These are phyloP conservation scores for Leishmania lainsoni DNA, from an alignment of 208 protist genomes.

Conservation along the genomic window DNA sequence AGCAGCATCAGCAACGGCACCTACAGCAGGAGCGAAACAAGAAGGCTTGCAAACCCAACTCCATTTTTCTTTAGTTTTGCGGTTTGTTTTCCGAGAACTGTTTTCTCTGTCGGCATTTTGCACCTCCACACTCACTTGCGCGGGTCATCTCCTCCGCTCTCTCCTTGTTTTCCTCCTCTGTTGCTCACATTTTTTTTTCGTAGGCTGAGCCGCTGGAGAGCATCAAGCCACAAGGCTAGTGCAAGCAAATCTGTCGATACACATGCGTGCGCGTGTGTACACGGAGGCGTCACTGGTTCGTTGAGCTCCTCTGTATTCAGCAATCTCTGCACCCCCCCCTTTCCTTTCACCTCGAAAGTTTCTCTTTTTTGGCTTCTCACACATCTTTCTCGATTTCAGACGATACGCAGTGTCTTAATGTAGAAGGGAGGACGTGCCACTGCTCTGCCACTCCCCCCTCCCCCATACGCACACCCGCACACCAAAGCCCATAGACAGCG, in stretches of 20 bases:
- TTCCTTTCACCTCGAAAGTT: neutral
- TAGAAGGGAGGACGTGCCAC: neutral
- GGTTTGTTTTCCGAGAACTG: neutral
- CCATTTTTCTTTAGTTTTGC: neutral
- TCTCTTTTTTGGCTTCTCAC: neutral
- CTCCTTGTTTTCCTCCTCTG: too few species aligned
- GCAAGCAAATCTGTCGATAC: neutral
- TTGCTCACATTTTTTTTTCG: neutral
- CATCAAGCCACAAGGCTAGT: neutral
- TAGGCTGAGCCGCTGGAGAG: neutral
- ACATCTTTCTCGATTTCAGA: neutral
- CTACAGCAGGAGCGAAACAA: neutral
- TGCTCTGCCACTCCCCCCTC: neutral
- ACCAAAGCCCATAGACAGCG: slow-evolving; percentile 2
- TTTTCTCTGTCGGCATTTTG: slow-evolving; percentile 1
- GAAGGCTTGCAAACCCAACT: neutral
- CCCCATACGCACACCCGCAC: slow-evolving; percentile 11
- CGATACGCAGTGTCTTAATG: too few species aligned
- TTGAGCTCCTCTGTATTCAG: neutral
- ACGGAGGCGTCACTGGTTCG: neutral
- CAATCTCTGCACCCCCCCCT: neutral
- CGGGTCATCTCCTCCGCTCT: neutral
- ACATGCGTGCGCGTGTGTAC: neutral
- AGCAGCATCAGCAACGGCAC: too few species aligned
- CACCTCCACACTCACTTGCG: neutral